Conservation (phyloP, 2,329 filamentous ascomycete genomes). For the Kalaharituber pfeilii region DNA sequence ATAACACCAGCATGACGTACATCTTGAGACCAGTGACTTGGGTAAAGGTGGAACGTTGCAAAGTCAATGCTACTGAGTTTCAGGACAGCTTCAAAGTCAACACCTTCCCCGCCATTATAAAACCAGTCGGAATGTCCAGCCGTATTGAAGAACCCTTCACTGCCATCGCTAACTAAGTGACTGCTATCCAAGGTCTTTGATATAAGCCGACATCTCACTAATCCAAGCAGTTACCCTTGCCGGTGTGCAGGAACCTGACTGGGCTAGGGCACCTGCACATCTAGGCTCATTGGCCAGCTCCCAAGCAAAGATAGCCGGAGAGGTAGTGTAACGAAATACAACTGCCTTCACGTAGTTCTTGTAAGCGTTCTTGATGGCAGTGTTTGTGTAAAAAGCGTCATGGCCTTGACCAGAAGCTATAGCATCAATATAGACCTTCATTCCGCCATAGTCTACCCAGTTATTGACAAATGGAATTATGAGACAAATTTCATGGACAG, state of each 20-base stretch:
- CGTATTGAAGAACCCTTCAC: conserved; percentile 32
- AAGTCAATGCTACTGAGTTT: conserved; percentile 35
- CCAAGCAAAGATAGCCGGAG: conserved; percentile 46
- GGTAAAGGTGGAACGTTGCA: conserved; percentile 38
- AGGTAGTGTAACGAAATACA: conserved; percentile 41
- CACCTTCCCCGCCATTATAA: conserved; percentile 34
- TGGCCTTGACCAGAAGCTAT: conserved; percentile 33
- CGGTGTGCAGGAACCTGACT: conserved; percentile 26
- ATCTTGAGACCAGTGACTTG: conserved; percentile 29
- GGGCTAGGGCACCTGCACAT: conserved; percentile 8
- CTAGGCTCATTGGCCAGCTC: conserved; percentile 44
- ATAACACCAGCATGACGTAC: conserved; percentile 6
- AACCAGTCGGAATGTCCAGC: conserved; percentile 28
- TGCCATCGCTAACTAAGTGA: conserved; percentile 40
- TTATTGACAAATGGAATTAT: conserved; percentile 53
- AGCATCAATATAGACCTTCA: conserved; percentile 39
- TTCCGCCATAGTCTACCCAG: conserved; percentile 51
- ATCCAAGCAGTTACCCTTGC: conserved; percentile 34
- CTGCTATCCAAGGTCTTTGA: conserved; percentile 37
- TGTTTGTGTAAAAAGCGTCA: conserved; percentile 41
- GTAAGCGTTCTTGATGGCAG: conserved; percentile 40
- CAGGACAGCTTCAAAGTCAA: conserved; percentile 34
- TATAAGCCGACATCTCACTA: conserved; percentile 37
- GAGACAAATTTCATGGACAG: conserved; percentile 42
- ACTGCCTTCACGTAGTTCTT: conserved; percentile 44